These are phyloP conservation scores for Ammopiptanthus mongolicus DNA, from an alignment of 306 rosid genomes.

Conservation along the genomic window DNA sequence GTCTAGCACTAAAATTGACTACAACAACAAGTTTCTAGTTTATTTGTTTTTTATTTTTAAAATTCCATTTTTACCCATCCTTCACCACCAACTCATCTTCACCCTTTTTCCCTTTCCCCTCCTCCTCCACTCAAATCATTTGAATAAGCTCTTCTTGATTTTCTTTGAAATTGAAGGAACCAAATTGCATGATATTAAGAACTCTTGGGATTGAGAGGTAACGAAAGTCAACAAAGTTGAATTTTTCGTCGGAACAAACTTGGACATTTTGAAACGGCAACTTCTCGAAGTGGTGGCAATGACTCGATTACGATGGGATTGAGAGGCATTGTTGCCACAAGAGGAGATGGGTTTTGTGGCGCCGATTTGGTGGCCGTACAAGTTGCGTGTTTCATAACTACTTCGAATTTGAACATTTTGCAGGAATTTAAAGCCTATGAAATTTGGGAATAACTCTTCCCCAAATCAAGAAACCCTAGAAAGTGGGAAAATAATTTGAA, in stretches of 20 bases:
- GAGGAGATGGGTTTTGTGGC: neutral
- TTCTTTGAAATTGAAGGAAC: slow-evolving; percentile 40
- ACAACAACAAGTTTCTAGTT: too few species aligned
- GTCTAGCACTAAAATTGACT: too few species aligned
- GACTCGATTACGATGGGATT: slow-evolving; percentile 30
- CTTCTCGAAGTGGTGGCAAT: slow-evolving; percentile 51
- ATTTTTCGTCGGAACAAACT: slow-evolving; percentile 47
- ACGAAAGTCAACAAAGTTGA: too few species aligned
- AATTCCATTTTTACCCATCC: too few species aligned
- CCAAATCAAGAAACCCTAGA: neutral
- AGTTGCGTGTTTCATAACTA: slow-evolving; percentile 56
- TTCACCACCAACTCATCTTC: too few species aligned
- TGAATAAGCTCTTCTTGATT: slow-evolving; percentile 49
- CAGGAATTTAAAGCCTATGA: neutral
- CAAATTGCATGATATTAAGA: slow-evolving; percentile 42
- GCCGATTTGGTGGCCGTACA: slow-evolving; percentile 33
- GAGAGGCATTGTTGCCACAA: neutral
- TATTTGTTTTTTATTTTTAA: too few species aligned
- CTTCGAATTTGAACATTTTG: slow-evolving; percentile 49
- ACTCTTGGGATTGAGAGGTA: too few species aligned
- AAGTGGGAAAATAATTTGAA: neutral
- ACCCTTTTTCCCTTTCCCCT: too few species aligned
- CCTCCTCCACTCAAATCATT: slow-evolving; percentile 48
- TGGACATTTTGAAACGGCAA: slow-evolving; percentile 34
- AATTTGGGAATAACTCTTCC: neutral